Conservation (phyloP, 139 green algal genomes). For the Dunaliella primolecta region DNA sequence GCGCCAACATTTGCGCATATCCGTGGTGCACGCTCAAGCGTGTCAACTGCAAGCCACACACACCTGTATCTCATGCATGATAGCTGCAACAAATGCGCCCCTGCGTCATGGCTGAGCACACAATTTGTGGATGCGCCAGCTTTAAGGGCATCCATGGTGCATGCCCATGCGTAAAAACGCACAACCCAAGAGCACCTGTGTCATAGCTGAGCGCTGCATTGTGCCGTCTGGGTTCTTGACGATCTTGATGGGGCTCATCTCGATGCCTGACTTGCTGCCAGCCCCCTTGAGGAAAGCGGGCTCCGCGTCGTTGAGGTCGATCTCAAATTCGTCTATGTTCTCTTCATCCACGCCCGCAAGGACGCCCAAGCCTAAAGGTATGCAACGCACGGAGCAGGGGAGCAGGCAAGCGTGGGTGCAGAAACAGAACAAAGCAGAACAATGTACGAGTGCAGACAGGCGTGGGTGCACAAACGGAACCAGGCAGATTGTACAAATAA, state of each 20-base stretch:
- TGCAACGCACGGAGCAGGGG: slow-evolving; percentile 6
- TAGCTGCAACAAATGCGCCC: too few relatives aligned
- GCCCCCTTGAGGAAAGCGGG: slow-evolving; percentile 10
- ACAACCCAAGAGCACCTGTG: slow-evolving; percentile 40
- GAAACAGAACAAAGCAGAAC: neutral
- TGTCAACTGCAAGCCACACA: too few relatives aligned
- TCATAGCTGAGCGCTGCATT: slow-evolving; percentile 97
- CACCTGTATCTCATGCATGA: too few relatives aligned
- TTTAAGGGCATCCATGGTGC: too few relatives aligned
- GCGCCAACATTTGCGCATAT: too few relatives aligned
- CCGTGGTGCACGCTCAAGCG: too few relatives aligned
- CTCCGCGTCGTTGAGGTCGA: slow-evolving; percentile 92
- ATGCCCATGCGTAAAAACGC: too few relatives aligned
- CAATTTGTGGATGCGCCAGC: too few relatives aligned
- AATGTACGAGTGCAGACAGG: neutral
- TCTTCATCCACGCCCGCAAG: slow-evolving; percentile 46
- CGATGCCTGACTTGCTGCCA: slow-evolving; percentile 31
- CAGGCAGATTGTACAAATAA: too few relatives aligned
- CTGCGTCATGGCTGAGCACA: too few relatives aligned
- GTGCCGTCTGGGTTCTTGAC: slow-evolving; percentile 97
- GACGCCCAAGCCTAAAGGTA: slow-evolving; percentile 32
- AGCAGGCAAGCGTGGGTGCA: too few relatives aligned
- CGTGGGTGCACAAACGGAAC: too few relatives aligned
- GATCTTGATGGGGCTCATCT: slow-evolving; percentile 95
- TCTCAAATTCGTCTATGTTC: slow-evolving; percentile 94